A percentile compares a stretch with the other conserved stretches of the same genome.
These are phyloP conservation scores for Podila minutissima DNA, from an alignment of 192 early-diverging fungal genomes.

Conservation along the genomic window DNA sequence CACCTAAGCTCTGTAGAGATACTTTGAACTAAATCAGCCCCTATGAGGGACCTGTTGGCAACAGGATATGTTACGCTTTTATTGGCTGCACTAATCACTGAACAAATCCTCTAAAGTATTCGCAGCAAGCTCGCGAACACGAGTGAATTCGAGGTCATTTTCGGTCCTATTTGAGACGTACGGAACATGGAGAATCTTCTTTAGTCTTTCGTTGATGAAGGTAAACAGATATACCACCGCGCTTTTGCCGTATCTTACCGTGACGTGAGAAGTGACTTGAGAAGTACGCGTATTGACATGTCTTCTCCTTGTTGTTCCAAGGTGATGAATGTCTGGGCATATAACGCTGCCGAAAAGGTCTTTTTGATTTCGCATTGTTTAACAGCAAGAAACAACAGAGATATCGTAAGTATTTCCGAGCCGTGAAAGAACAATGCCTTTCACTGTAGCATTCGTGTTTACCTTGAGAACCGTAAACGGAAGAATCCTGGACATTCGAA, in stretches of 20 bases:
- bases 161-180: background rate
- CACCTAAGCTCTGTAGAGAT: too few species aligned
- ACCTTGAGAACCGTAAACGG: constrained; percentile 27
- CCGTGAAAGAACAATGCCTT: too few species aligned
- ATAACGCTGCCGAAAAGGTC: background rate
- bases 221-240: too few species aligned
- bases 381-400: background rate
- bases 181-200: background rate
- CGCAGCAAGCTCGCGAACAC: background rate
- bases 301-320: background rate
- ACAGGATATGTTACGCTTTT: too few species aligned
- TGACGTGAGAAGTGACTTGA: background rate
- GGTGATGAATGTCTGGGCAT: background rate
- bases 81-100: background rate
- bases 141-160: background rate
- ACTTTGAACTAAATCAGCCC: too few species aligned
- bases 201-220: too few species aligned
- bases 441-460: background rate
- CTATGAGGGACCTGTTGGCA: too few species aligned
- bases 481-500: constrained; percentile 10
- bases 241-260: background rate
- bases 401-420: background rate
- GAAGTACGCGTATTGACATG: background rate
- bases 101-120: background rate
- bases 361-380: background rate